Conservation (phyloP, 1,139 yeast genomes). For the Arxiozyma bovina region DNA sequence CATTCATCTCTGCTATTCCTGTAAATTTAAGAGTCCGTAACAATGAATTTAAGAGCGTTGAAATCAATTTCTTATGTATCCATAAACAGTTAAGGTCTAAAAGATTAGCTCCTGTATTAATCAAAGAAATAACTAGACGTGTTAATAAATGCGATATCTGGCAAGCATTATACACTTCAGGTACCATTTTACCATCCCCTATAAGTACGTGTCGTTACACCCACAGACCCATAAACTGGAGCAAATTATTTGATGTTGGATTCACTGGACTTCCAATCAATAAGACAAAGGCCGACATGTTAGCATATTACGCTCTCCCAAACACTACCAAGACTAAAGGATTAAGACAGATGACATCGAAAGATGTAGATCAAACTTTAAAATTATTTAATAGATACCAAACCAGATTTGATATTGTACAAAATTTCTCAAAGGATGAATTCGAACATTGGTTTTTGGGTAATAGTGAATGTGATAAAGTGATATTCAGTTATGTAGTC, state of each 20-base stretch:
- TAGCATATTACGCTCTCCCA: conserved; percentile 69
- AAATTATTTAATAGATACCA: conserved; percentile 55
- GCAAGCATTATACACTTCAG: conserved; percentile 97
- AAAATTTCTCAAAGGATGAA: conserved; percentile 61
- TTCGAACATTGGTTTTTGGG: conserved; percentile 76
- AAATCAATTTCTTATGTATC: conserved; percentile 86
- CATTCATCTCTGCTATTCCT: conserved; percentile 89
- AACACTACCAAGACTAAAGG: conserved; percentile 48
- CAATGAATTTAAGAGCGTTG: conserved; percentile 57
- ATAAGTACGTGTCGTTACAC: conserved; percentile 84
- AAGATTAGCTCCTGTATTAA: conserved; percentile 86
- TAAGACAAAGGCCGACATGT: conserved; percentile 72
- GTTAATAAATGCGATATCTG: conserved; percentile 77
- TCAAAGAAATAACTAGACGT: conserved; percentile 88
- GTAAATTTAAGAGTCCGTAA: conserved; percentile 56
- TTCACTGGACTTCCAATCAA: conserved; percentile 72
- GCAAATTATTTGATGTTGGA: conserved; percentile 80
- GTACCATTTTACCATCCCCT: conserved; percentile 85
- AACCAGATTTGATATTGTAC: conserved; percentile 61
- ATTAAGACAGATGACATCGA: conserved; percentile 50
- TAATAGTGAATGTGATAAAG: conserved; percentile 34
- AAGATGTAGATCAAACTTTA: conserved; percentile 59
- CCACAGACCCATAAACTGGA: conserved; percentile 92
- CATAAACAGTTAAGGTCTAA: conserved; percentile 92
- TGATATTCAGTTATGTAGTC: conserved; percentile 73